Percentiles rank a stretch among this genome's conserved stretches.
These are phyloP conservation scores for Blastobotrys apis DNA, from an alignment of 1,139 yeast genomes.

Conservation along the genomic window DNA sequence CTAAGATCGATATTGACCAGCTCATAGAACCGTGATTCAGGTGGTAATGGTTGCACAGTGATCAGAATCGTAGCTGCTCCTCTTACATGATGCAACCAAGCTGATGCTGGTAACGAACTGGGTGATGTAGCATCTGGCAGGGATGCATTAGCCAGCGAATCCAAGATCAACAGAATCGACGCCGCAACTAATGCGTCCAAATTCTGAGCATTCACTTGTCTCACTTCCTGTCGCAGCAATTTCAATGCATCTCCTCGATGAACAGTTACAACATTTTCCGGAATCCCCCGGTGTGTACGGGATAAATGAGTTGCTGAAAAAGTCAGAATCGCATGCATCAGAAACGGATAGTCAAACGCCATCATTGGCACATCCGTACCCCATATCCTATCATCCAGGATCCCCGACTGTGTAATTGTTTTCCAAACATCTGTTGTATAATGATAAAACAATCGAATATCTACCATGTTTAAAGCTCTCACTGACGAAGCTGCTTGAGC, in stretches of 20 bases:
- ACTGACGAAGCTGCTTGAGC: constrained; percentile 20
- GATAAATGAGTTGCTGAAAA: constrained; percentile 89
- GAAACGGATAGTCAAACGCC: constrained; percentile 82
- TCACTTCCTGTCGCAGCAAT: constrained; percentile 75
- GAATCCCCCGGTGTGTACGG: constrained; percentile 52
- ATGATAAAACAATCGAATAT: constrained; percentile 78
- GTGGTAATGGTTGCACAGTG: constrained; percentile 91
- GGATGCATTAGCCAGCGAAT: constrained; percentile 89
- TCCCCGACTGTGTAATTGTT: constrained; percentile 87
- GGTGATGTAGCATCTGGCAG: constrained; percentile 45
- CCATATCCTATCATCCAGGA: constrained; percentile 85
- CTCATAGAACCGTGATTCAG: constrained; percentile 42
- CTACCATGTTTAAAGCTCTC: constrained; percentile 60
- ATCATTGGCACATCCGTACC: constrained; percentile 78
- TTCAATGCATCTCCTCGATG: constrained; percentile 86
- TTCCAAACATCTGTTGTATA: constrained; percentile 80
- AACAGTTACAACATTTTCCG: constrained; percentile 74
- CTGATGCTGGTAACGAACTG: constrained; percentile 73
- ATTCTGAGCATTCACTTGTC: constrained; percentile 75
- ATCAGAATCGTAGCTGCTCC: constrained; percentile 94
- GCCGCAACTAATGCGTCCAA: constrained; percentile 92
- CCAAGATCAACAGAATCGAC: constrained; percentile 84
- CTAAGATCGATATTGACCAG: constrained; percentile 63
- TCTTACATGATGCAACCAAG: constrained; percentile 95
- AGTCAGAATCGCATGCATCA: constrained; percentile 88